These are phyloP conservation scores for Trypanosoma caninum DNA, from an alignment of 208 protist species.

Conservation along the genomic window DNA sequence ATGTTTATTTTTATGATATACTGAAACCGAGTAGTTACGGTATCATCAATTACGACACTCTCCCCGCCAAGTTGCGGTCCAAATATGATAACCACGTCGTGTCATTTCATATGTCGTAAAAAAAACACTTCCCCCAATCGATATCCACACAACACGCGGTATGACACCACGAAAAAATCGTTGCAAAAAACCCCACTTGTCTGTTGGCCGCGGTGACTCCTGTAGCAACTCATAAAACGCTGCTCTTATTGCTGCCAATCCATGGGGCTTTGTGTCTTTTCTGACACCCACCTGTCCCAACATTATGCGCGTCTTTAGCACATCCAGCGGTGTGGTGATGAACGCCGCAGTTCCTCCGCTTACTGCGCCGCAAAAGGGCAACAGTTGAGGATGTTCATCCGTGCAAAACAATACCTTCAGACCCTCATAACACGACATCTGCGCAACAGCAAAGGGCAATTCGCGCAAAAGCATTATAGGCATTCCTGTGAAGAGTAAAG, in stretches of 20 bases:
- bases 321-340: constrained; percentile 90
- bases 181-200: constrained; percentile 69
- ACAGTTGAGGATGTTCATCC: constrained; percentile 27
- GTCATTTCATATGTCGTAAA: constrained; percentile 89
- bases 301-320: constrained; percentile 93
- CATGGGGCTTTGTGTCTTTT: constrained; percentile 3
- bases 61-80: neutral
- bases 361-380: constrained; percentile 77
- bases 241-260: constrained; percentile 17
- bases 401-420: constrained; percentile 50
- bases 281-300: constrained; percentile 33
- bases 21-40: constrained; percentile 9
- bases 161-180: constrained; percentile 81
- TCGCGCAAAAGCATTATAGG: constrained; percentile 84
- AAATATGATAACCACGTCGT: constrained; percentile 22
- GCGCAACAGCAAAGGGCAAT: constrained; percentile 89
- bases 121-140: constrained; percentile 88
- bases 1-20: too few relatives aligned
- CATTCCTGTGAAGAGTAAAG: constrained; percentile 75
- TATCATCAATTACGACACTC: neutral
- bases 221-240: constrained; percentile 41
- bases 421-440: constrained; percentile 91
- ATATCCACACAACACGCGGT: constrained; percentile 90
- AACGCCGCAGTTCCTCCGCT: constrained; percentile 83
- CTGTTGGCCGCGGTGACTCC: constrained; percentile 49